Percentiles rank a stretch among this genome's conserved stretches.
These are phyloP conservation scores for Furcasterigmium furcatum DNA, from an alignment of 2,329 filamentous ascomycete species.

Conservation along the genomic window DNA sequence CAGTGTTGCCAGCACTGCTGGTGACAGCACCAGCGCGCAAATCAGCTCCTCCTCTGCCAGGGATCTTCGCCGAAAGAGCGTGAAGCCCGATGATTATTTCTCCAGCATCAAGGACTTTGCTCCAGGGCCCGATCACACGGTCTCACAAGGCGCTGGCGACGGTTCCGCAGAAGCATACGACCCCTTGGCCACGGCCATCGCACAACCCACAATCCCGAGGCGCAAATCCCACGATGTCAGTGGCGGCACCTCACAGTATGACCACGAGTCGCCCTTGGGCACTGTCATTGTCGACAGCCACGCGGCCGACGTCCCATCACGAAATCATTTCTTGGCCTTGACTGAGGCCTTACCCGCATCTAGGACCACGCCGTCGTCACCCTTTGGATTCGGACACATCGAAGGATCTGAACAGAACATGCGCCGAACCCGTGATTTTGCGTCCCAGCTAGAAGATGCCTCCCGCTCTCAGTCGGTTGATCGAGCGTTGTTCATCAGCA, in stretches of 20 bases:
- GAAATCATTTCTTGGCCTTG: conserved; percentile 41
- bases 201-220: conserved; percentile 3
- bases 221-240: not conserved
- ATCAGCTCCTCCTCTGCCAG: conserved; percentile 37
- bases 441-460: conserved; percentile 40
- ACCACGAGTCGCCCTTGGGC: conserved; percentile 3
- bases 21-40: conserved; percentile 39
- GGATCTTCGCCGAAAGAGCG: conserved; percentile 49
- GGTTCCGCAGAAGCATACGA: conserved; percentile 57
- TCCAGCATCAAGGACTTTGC: conserved; percentile 32
- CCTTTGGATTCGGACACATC: conserved; percentile 27
- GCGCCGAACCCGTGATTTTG: conserved; percentile 29
- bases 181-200: conserved; percentile 30
- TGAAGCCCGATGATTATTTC: conserved; percentile 55
- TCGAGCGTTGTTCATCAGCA: conserved; percentile 52
- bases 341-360: conserved; percentile 20
- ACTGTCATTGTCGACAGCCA: conserved; percentile 2
- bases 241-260: not conserved
- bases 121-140: conserved; percentile 56
- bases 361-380: conserved; percentile 26
- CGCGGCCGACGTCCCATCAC: conserved; percentile 3
- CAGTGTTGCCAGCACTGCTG: conserved; percentile 62
- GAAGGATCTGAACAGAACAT: conserved; percentile 40
- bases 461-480: conserved; percentile 63
- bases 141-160: conserved; percentile 71